Conservation (phyloP, 2,329 filamentous ascomycete genomes). For the Rutstroemia sp. region DNA sequence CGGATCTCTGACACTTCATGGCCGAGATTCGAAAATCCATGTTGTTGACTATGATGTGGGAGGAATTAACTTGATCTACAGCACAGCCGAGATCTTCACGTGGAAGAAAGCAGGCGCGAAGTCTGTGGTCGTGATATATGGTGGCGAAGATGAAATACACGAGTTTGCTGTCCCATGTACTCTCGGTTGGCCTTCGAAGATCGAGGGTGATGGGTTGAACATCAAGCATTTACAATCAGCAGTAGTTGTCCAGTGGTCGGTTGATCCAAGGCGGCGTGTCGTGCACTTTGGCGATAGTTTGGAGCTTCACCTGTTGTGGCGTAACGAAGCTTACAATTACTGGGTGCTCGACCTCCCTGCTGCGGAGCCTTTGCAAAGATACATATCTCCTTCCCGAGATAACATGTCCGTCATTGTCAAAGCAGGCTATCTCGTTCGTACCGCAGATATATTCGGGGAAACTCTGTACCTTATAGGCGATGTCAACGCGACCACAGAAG, state of each 20-base stretch:
- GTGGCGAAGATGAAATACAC: conserved; percentile 52
- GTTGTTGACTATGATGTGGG: conserved; percentile 60
- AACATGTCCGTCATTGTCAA: conserved; percentile 51
- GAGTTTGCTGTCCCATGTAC: conserved; percentile 46
- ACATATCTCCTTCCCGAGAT: conserved; percentile 26
- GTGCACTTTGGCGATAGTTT: conserved; percentile 36
- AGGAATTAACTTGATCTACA: conserved; percentile 53
- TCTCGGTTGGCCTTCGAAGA: conserved; percentile 26
- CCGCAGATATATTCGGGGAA: conserved; percentile 46
- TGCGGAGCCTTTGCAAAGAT: too few relatives aligned
- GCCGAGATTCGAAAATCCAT: conserved; percentile 61
- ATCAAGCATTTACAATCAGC: conserved; percentile 22
- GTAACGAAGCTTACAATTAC: conserved; percentile 61
- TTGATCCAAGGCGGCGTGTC: conserved; percentile 44
- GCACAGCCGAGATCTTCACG: conserved; percentile 62
- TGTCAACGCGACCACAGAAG: conserved; percentile 58
- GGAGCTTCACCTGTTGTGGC: conserved; percentile 39
- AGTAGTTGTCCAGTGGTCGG: conserved; percentile 45
- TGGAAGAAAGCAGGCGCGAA: conserved; percentile 56
- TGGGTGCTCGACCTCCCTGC: conserved; percentile 50
- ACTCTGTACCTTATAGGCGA: conserved; percentile 60
- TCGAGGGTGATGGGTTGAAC: conserved; percentile 26
- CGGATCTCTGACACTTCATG: conserved; percentile 47
- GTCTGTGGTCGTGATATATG: conserved; percentile 57
- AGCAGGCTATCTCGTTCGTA: conserved; percentile 57